Evolutionary conservation across 1,284 basidiomycete genomes (phyloP), one percentile per base, ranked within the genome.

Genomic region (Leccinum laetum): DNA sequence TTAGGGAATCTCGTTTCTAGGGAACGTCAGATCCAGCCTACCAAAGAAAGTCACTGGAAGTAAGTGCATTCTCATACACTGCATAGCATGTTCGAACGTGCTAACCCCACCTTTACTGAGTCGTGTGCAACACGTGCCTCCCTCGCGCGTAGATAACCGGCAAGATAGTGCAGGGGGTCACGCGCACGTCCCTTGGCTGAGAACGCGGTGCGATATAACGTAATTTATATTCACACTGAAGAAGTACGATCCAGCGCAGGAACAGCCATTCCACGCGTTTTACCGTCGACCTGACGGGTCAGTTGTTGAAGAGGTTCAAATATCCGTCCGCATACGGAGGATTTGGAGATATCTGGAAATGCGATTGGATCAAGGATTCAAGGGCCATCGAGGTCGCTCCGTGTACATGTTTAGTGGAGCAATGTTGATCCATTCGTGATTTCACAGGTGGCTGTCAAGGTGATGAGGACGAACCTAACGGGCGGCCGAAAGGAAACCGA

Each of bases 321-420:
- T 73, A 73, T 62, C 71, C 73, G 3, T 74, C 71, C 4, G 68
- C 71, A 0, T 66, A 74, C 3, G 71, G 71, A 14, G 73, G 73
- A n/a, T 74, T 70, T 35, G 64, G 73, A 2, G 70, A 74, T n/a
- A 61, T 72, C 41, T 73, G 71, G 71, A 74, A 73, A 64, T 73
- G 70, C 3, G 68, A 62, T 29, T 72, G 70, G 71, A 56, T 71
- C 5, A 65, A 63, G 21, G 71, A 67, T 56, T 59, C 53, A 3
- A 64, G 68, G 24, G 49, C 58, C 11, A 68, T 70, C 29, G 55
- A 68, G 60, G 71, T 73, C 21, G 56, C 64, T 63, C n/a, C 46
- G 3, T 4, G 14, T 37, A 39, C 41, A 16, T n/a, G 10, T 5
- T 18, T 24, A 2, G 2, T 21, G 41, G 21, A 2, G 3, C 3